A percentile compares a stretch with the other conserved stretches of the same genome.
These are phyloP conservation scores for Helminthosporium solani DNA, from an alignment of 2,329 filamentous ascomycete genomes.

Conservation along the genomic window DNA sequence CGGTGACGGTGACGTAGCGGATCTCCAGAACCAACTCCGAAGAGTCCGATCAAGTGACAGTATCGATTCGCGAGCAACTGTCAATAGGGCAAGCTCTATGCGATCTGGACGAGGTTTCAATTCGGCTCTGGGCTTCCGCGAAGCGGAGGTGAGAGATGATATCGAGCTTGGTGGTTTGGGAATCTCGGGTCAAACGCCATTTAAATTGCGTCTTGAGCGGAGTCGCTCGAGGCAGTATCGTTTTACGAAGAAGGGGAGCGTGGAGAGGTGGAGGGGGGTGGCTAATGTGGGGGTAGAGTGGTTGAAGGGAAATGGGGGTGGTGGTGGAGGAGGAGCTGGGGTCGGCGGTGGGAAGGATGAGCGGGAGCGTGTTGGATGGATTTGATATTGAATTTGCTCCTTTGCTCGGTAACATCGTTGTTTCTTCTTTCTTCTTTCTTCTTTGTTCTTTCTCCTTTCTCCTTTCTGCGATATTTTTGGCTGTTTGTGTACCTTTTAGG, in stretches of 20 bases:
- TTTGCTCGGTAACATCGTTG: too few relatives aligned
- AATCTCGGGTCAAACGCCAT: constrained; percentile 22
- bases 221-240: constrained; percentile 34
- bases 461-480: neutral
- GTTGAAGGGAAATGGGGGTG: constrained; percentile 31
- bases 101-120: constrained; percentile 22
- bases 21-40: constrained; percentile 31
- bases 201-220: constrained; percentile 35
- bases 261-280: constrained; percentile 38
- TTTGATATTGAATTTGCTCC: too few relatives aligned
- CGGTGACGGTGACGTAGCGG: constrained; percentile 30
- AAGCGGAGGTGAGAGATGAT: constrained; percentile 41
- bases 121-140: constrained; percentile 38
- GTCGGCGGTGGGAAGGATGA: constrained; percentile 33
- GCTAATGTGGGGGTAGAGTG: constrained; percentile 38
- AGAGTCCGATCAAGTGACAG: constrained; percentile 37
- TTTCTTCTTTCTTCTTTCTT: too few relatives aligned
- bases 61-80: constrained; percentile 19
- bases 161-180: constrained; percentile 34
- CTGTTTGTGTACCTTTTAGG: too few relatives aligned
- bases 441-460: too few relatives aligned
- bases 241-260: constrained; percentile 36
- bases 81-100: constrained; percentile 24
- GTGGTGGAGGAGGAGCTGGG: neutral
- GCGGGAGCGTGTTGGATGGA: constrained; percentile 28